Conservation (phyloP, 192 early-diverging fungal species). For the Coemansia sp. region DNA sequence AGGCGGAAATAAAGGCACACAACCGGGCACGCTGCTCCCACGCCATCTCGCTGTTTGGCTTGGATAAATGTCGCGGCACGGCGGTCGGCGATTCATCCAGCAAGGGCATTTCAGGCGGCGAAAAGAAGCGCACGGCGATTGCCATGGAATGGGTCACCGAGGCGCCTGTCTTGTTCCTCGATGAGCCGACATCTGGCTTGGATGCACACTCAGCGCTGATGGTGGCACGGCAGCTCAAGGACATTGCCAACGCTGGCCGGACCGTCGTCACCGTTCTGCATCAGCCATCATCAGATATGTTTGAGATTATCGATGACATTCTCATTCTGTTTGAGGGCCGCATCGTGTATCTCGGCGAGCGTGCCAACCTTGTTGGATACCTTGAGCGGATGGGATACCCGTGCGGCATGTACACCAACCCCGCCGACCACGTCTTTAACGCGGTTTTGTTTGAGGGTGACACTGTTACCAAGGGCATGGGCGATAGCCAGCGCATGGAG, state of each 20-base stretch:
- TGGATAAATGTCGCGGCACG: slow-evolving; percentile 68
- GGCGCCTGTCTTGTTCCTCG: slow-evolving; percentile 64
- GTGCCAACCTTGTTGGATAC: slow-evolving; percentile 48
- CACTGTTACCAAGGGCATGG: not conserved
- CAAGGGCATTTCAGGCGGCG: slow-evolving; percentile 74
- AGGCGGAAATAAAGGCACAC: slow-evolving; percentile 6
- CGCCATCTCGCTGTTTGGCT: slow-evolving; percentile 59
- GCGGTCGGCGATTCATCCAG: slow-evolving; percentile 60
- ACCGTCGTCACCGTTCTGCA: slow-evolving; percentile 51
- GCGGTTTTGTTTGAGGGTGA: slow-evolving; percentile 50
- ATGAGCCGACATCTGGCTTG: slow-evolving; percentile 74
- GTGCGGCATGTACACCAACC: slow-evolving; percentile 57
- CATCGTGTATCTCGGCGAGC: slow-evolving; percentile 66
- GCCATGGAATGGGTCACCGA: slow-evolving; percentile 72
- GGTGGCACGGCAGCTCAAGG: slow-evolving; percentile 51
- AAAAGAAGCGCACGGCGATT: slow-evolving; percentile 71
- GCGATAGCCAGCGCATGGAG: slow-evolving; percentile 2
- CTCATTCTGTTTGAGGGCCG: slow-evolving; percentile 66
- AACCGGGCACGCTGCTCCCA: slow-evolving; percentile 51
- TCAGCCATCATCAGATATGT: slow-evolving; percentile 62
- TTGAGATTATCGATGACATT: slow-evolving; percentile 67
- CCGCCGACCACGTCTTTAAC: slow-evolving; percentile 62
- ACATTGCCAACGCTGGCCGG: slow-evolving; percentile 46
- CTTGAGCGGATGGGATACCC: slow-evolving; percentile 46
- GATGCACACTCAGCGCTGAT: slow-evolving; percentile 58